Percentiles rank a stretch among this genome's conserved stretches.
Conservation (phyloP, 1,139 yeast genomes). For the Debaryomycetaceae sp. region DNA sequence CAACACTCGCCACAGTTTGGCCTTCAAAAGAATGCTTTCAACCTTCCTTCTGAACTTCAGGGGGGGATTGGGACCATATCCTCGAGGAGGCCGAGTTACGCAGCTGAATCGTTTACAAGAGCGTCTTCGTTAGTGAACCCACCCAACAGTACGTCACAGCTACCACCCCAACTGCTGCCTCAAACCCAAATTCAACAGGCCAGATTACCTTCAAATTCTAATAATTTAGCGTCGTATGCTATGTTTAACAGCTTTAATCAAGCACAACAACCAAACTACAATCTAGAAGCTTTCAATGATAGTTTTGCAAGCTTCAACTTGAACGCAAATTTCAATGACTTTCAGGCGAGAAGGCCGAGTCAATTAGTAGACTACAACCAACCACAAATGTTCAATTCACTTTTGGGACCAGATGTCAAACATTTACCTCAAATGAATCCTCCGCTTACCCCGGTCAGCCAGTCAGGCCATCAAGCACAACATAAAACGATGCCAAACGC, state of each 20-base stretch:
- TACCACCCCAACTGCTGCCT: background rate
- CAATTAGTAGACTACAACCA: conserved; percentile 37
- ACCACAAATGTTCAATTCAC: conserved; percentile 6
- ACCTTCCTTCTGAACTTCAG: conserved; percentile 56
- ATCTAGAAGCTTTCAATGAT: conserved; percentile 30
- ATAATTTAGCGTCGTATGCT: conserved; percentile 19
- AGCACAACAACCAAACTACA: conserved; percentile 9
- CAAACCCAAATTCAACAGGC: background rate
- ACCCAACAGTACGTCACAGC: conserved; percentile 1
- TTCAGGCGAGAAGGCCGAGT: conserved; percentile 45
- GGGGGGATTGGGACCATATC: conserved; percentile 63
- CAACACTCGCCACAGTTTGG: conserved; percentile 6
- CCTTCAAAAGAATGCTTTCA: conserved; percentile 27
- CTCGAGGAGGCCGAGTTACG: conserved; percentile 61
- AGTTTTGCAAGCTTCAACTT: conserved; percentile 34
- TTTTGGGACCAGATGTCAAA: conserved; percentile 4
- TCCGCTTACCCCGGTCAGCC: background rate
- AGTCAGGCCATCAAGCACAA: background rate
- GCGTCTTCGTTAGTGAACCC: conserved; percentile 10
- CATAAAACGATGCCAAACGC: background rate
- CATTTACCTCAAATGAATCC: conserved; percentile 7
- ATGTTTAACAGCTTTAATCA: conserved; percentile 20
- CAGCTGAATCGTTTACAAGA: conserved; percentile 57
- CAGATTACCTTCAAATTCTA: background rate
- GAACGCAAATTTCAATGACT: conserved; percentile 36